phyloP scores from a whole-genome alignment of 768 basidiomycete genomes.

The Cystofilobasidium bisporidii region DNA sequence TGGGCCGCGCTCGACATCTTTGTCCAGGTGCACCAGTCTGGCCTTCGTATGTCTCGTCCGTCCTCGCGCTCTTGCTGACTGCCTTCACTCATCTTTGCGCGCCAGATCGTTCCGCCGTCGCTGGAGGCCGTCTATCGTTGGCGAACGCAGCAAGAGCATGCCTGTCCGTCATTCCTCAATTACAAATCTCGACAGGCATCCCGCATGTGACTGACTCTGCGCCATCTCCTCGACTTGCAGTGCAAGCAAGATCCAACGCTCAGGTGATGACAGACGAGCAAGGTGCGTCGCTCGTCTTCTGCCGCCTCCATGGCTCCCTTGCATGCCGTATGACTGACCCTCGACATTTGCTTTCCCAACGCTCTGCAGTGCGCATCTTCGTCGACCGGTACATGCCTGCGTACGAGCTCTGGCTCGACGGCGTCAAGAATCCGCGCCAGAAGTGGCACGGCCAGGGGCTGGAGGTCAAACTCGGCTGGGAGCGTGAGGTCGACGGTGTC shows the following conservation, averaged over 20 bases:
- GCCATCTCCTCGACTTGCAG: neutral
- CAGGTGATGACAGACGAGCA: neutral
- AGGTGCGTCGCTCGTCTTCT: neutral
- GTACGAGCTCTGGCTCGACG: conserved; percentile 73
- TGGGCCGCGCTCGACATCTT: conserved; percentile 60
- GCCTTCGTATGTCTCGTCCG: neutral
- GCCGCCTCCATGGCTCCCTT: neutral
- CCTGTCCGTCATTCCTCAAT: conserved; percentile 1
- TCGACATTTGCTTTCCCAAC: too few relatives aligned
- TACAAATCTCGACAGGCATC: neutral
- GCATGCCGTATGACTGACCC: neutral
- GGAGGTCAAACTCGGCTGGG: neutral
- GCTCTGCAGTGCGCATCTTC: conserved; percentile 50
- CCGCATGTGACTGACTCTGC: neutral
- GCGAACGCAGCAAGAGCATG: conserved; percentile 79
- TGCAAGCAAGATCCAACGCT: neutral
- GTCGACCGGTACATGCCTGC: conserved; percentile 89
- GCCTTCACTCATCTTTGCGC: neutral
- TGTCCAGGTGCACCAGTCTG: conserved; percentile 65
- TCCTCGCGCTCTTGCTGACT: neutral
- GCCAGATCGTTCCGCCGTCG: conserved; percentile 13
- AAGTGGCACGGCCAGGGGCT: neutral
- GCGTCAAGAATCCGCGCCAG: conserved; percentile 39
- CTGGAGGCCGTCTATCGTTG: conserved; percentile 62
- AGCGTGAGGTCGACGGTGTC: neutral